A percentile compares a stretch with the other conserved stretches of the same genome.
phyloP scores from a whole-genome alignment of 129 eudicot genomes.

The Pulicaria dysenterica region DNA sequence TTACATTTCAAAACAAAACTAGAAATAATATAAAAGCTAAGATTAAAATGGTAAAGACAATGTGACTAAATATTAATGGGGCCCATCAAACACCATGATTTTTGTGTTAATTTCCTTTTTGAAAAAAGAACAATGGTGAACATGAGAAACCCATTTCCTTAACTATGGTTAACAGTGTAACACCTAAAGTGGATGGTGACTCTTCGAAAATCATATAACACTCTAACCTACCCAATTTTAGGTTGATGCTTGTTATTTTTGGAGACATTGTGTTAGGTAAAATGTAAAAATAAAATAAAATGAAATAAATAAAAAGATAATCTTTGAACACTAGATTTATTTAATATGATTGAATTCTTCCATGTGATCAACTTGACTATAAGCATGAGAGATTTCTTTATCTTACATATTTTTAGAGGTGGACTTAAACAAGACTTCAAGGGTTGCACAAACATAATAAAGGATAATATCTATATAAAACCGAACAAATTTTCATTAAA shows the following conservation, averaged over 20 bases:
- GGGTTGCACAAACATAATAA: too few species aligned
- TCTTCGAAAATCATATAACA: neutral
- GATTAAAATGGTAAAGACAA: neutral
- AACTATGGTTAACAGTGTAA: neutral
- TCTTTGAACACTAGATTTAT: neutral
- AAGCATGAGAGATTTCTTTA: too few species aligned
- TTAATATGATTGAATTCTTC: neutral
- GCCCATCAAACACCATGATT: slow-evolving; percentile 11
- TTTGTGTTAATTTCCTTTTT: slow-evolving; percentile 14
- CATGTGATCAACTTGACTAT: too few species aligned
- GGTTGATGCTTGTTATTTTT: slow-evolving; percentile 1
- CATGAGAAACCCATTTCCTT: slow-evolving; percentile 24
- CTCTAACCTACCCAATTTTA: neutral
- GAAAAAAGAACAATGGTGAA: slow-evolving; percentile 8
- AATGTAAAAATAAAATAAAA: neutral
- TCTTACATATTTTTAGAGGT: too few species aligned
- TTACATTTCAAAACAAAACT: neutral
- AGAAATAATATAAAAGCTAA: neutral
- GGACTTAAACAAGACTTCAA: too few species aligned
- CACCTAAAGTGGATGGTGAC: slow-evolving; percentile 16
- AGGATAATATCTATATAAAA: too few species aligned
- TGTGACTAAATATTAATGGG: neutral
- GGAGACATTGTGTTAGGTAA: neutral
- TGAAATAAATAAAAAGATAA: neutral
- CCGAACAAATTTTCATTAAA: too few species aligned